A percentile compares a stretch with the other conserved stretches of the same genome.
Evolutionary conservation across 805 yeast genomes (phyloP).

Genomic region (Gaillardinia entomophila): DNA sequence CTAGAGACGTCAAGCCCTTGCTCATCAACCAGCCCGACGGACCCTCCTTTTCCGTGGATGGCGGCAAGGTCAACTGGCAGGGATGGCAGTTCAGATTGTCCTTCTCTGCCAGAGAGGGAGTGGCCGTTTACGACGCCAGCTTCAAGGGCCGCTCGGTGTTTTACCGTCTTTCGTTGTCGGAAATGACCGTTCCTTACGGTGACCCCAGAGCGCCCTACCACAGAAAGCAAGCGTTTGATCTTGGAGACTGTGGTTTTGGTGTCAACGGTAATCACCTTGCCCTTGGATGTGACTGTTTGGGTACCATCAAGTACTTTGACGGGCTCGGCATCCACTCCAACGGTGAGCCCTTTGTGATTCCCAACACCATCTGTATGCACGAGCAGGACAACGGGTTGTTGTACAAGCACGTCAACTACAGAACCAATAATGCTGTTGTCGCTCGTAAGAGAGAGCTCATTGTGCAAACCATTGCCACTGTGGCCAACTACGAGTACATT

Average conservation of each 20-base stretch:
- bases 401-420: conserved; percentile 75
- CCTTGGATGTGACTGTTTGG: conserved; percentile 80
- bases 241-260: conserved; percentile 85
- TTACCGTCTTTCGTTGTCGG: conserved; percentile 68
- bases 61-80: conserved; percentile 68
- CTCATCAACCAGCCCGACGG: conserved; percentile 74
- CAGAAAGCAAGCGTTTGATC: conserved; percentile 81
- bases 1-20: conserved; percentile 64
- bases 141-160: conserved; percentile 74
- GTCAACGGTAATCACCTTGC: conserved; percentile 59
- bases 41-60: conserved; percentile 57
- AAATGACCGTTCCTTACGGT: conserved; percentile 87
- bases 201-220: conserved; percentile 81
- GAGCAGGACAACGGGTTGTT: conserved; percentile 73
- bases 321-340: conserved; percentile 48
- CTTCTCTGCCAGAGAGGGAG: conserved; percentile 72
- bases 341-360: conserved; percentile 59
- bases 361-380: conserved; percentile 74
- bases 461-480: conserved; percentile 77
- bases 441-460: conserved; percentile 76
- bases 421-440: conserved; percentile 65
- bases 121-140: conserved; percentile 63
- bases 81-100: conserved; percentile 77
- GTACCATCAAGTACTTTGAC: conserved; percentile 70
- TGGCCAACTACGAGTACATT: conserved; percentile 78